Evolutionary conservation across 2,329 filamentous ascomycete genomes (phyloP), one percentile per base, ranked within the genome.

Genomic region (Diaporthe nobilis): DNA sequence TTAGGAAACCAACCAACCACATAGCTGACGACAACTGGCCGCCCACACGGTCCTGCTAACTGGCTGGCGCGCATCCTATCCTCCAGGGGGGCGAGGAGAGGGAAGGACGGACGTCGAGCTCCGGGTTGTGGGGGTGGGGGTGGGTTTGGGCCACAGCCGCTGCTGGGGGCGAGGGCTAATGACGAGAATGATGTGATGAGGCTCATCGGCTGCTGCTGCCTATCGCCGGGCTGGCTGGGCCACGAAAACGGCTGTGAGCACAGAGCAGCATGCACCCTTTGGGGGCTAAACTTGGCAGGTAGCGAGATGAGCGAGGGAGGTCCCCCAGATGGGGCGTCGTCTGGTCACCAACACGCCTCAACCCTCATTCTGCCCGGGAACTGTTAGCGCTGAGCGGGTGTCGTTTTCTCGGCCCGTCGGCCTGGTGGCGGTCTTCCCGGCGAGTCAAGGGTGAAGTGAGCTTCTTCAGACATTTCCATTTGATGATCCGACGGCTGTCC

Each of bases 101-200:
- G 58, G 13, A 10, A 6, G 12, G 22, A 17, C 12, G 25, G 12
- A 53, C 25, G 17, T 20, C 51, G 25, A 28, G 17, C 12, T 28
- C 53, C 65, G 65, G 65, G 65, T 70, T 70, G 65, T 70, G 65
- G 65, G 65, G 65, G 65, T 42, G 65, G 47, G 47, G 63, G 22
- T 42, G 49, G 31, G 49, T 8, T 53, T n/a, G 49, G 12, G 37
- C 37, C 37, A 39, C 37, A 39, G 37, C 37, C 37, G n/a, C 42
- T 37, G 34, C 57, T 37, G 34, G 22, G 22, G 10, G n/a, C 57
- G 20, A 39, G n/a, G 17, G 34, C 22, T 25, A 25, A 13, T 55
- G 25, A 65, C 17, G 42, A 34, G 42, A 49, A 34, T 65, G 61
- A 65, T 47, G 44, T 65, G 61, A 65, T 65, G 61, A 49, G 61